Base-by-base conservation (phyloP, 2,329 filamentous ascomycete species). In the Trichothecium sympodiale region DNA sequence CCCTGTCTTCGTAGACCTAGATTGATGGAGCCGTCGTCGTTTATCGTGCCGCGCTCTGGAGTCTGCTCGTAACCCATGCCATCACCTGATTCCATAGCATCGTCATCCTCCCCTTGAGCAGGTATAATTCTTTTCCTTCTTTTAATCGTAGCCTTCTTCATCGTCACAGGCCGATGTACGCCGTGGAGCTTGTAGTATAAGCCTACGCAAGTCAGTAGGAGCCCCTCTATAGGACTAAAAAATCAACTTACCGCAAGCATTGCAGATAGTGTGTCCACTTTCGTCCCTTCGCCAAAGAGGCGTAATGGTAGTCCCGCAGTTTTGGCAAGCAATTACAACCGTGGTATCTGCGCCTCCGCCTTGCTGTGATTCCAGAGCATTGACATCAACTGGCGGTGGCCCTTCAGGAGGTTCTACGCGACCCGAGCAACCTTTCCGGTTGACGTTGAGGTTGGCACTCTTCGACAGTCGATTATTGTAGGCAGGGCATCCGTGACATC, bases 121-220 rank as follows among this genome's bases (percentile, higher is more conserved):
- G 89, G 88, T 30, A 96, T 88, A 5, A 96, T 87, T 39, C 91
- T 80, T 67, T 96, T 96, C 41, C 91, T 74, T 42, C 91, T 77
- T 60, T 98, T 96, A 56, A 98, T 98, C 17, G 94, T 83, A 3
- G 86, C 83, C 58, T 95, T 96, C 60, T 96, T 98, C 91, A 98
- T 96, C n/a, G 86, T 86, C 5, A 91, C 85, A 0, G 91, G 91
- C 29, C 91, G 75, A 57, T 95, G 89, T 20, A 87, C 79, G 37
- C 88, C 88, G 54, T 98, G 91, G 3, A 98, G 76, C 59, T 96
- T 96, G 64, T 93, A 87, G 57, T 98, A 98, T 3, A 98, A 65
- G 4, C 89, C 87, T 94, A 45, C n/a, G 29, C 4, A 17, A 8
- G 20, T 36, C 45, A 41, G 35, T 31, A 43, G 34, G 31, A 40